Conservation (phyloP, 805 yeast genomes). For the Candida boleticola region DNA sequence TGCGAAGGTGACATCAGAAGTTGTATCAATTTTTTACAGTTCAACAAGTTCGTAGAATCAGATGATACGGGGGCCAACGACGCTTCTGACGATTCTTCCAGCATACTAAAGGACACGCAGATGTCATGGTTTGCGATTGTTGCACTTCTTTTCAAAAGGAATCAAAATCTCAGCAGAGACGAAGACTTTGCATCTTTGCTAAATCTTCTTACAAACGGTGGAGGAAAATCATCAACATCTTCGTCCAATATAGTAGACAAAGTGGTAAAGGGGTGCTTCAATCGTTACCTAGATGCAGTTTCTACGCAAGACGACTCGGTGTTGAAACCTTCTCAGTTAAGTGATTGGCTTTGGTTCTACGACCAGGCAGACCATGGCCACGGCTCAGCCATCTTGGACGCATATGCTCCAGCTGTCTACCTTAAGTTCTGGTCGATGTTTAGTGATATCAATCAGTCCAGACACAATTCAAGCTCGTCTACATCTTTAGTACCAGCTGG, state of each 20-base stretch:
- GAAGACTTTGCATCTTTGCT: constrained; percentile 40
- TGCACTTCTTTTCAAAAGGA: constrained; percentile 57
- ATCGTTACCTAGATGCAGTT: constrained; percentile 57
- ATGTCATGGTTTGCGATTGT: constrained; percentile 67
- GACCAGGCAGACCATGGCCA: constrained; percentile 51
- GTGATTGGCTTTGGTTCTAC: constrained; percentile 76
- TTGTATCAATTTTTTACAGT: constrained; percentile 80
- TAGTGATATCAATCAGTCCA: constrained; percentile 51
- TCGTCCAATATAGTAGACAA: constrained; percentile 51
- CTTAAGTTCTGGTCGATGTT: constrained; percentile 64
- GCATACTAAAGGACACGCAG: constrained; percentile 54
- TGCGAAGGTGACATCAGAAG: constrained; percentile 85
- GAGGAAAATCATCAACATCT: constrained; percentile 35
- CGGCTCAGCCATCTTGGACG: constrained; percentile 38
- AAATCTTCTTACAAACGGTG: constrained; percentile 42
- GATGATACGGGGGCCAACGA: constrained; percentile 5
- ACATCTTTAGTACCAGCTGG: neutral
- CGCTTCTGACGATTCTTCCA: constrained; percentile 6
- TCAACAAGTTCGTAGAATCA: constrained; percentile 29
- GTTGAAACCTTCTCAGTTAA: constrained; percentile 53
- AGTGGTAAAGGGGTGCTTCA: constrained; percentile 70
- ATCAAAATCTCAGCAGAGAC: constrained; percentile 42
- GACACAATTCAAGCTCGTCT: constrained; percentile 19
- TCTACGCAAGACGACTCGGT: constrained; percentile 62
- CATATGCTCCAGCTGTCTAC: constrained; percentile 57